Evolutionary conservation across 352 stramenopile species (phyloP).

Genomic region (Globisporangium apiculatum): DNA sequence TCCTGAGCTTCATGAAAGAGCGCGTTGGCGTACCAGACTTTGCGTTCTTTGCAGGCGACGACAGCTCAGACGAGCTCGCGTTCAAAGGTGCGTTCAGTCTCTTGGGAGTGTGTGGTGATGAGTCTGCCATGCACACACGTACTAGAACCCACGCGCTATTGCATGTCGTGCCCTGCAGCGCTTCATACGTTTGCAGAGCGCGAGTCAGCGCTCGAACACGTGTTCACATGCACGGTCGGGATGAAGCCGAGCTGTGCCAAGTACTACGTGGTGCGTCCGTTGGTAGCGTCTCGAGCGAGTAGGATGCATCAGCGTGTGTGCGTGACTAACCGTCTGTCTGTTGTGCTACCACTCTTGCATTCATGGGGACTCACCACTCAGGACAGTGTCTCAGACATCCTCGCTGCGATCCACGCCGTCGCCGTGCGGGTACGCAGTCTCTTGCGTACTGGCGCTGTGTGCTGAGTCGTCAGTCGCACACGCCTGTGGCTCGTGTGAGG

Average conservation of each 20-base stretch:
- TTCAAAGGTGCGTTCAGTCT: slow-evolving; percentile 36
- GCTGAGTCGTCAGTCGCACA: too few relatives aligned
- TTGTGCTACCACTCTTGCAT: neutral
- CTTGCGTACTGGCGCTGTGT: neutral
- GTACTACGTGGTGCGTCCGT: slow-evolving; percentile 82
- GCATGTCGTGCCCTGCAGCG: slow-evolving; percentile 18
- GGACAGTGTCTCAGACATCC: slow-evolving; percentile 50
- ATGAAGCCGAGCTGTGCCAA: slow-evolving; percentile 96
- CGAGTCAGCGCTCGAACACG: slow-evolving; percentile 31
- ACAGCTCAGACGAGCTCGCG: slow-evolving; percentile 94
- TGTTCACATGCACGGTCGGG: slow-evolving; percentile 94
- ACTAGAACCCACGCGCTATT: neutral
- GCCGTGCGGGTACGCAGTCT: slow-evolving; percentile 29
- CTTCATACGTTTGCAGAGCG: slow-evolving; percentile 33
- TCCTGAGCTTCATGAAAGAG: slow-evolving; percentile 50
- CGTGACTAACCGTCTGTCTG: neutral
- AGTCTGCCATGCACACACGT: neutral
- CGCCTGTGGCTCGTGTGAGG: too few relatives aligned
- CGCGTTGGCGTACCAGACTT: slow-evolving; percentile 87
- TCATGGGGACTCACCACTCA: slow-evolving; percentile 8
- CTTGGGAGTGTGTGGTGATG: too few relatives aligned
- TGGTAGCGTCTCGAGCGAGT: too few relatives aligned
- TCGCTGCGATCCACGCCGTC: slow-evolving; percentile 42
- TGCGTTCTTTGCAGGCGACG: slow-evolving; percentile 94
- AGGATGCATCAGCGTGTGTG: too few relatives aligned